Evolutionary conservation across 176 grass and related monocot species (phyloP).

Genomic region (Coix lacrymajobi): DNA sequence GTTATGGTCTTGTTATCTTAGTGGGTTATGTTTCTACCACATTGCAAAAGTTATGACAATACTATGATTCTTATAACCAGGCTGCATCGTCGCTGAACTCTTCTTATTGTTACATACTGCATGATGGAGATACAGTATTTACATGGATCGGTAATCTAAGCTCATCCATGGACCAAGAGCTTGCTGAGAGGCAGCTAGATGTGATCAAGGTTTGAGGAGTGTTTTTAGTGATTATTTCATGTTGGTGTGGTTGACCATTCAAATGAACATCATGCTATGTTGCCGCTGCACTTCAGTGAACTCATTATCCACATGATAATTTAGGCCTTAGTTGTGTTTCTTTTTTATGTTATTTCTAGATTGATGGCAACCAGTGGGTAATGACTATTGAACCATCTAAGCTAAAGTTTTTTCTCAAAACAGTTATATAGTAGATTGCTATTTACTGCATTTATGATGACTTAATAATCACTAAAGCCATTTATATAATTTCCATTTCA

Average conservation of each 20-base stretch:
- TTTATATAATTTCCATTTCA: constrained; percentile 7
- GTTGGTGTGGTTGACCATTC: neutral
- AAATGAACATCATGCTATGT: neutral
- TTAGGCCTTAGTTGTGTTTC: neutral
- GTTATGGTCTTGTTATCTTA: constrained; percentile 12
- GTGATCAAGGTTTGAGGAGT: constrained; percentile 81
- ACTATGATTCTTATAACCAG: constrained; percentile 50
- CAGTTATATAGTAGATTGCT: neutral
- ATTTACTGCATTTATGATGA: constrained; percentile 2
- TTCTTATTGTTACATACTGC: constrained; percentile 95
- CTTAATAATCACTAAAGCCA: neutral
- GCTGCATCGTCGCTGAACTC: constrained; percentile 87
- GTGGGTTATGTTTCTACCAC: neutral
- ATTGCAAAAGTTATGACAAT: constrained; percentile 1
- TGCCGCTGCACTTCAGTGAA: neutral
- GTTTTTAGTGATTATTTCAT: constrained; percentile 23
- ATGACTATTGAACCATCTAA: neutral
- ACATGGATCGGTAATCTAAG: constrained; percentile 91
- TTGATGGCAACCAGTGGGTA: constrained; percentile 7
- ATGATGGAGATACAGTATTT: constrained; percentile 82
- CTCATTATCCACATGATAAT: constrained; percentile 4
- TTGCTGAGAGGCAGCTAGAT: constrained; percentile 94
- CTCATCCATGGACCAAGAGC: constrained; percentile 86
- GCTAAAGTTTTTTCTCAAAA: neutral
- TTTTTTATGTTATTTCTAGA: neutral